Evolutionary conservation across 768 basidiomycete species (phyloP).

Genomic region (Lactifluus volemus): DNA sequence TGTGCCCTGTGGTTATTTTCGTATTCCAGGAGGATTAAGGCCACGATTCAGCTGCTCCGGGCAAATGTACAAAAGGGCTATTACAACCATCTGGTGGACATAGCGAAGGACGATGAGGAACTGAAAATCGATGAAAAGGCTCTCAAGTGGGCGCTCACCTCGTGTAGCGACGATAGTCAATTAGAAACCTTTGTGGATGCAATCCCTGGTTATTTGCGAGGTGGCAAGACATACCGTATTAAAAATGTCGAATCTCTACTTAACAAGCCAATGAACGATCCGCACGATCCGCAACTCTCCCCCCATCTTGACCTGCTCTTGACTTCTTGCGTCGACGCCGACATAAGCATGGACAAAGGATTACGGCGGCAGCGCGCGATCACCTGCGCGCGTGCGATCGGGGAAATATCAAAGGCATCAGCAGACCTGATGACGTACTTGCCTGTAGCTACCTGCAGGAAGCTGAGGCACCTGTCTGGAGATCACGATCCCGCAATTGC

Average conservation of each 20-base stretch:
- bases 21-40: background rate
- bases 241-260: slow-evolving; percentile 1
- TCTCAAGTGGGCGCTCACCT: background rate
- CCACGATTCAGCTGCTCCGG: background rate
- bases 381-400: slow-evolving; percentile 6
- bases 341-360: slow-evolving; percentile 4
- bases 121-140: background rate
- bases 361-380: slow-evolving; percentile 8
- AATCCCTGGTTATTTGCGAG: background rate
- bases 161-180: background rate
- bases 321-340: background rate
- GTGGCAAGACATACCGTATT: background rate
- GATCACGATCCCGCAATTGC: slow-evolving; percentile 1
- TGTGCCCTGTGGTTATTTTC: background rate
- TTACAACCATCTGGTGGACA: background rate
- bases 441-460: background rate
- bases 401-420: slow-evolving; percentile 5
- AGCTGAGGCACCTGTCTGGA: background rate
- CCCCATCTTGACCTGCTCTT: background rate
- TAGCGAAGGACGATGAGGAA: background rate
- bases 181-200: background rate
- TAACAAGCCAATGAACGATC: background rate
- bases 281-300: background rate
- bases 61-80: background rate
- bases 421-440: background rate